Base-by-base conservation (phyloP, 495 filamentous ascomycete genomes). In the Symbiotaphrina buchneri region DNA sequence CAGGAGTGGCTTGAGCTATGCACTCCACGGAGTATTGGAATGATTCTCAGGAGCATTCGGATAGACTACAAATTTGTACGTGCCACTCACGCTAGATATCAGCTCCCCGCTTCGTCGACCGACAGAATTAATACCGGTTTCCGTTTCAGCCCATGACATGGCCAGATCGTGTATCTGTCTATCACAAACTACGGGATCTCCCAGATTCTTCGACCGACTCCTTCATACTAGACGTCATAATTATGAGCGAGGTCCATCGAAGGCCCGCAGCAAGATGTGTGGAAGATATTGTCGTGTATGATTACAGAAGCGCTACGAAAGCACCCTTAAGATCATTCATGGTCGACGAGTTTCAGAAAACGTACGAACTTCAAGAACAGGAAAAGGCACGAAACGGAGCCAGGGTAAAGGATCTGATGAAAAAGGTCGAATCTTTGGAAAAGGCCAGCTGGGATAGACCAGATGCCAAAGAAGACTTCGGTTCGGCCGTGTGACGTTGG, bases 21-120 rank as follows among this genome's bases (percentile, higher is more conserved):
- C 55, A 66, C 59, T 18, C 66, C 74, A 1, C 63, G 46, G 28
- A 65, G 65, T 0, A 58, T 63, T 6, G 87, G 85, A 0, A 39
- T 94, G 32, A 93, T 94, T 29, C 48, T 94, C 43, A 58, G 67
- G 42, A 76, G 70, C 32, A 80, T 97, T 30, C 75, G 66, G 42
- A 63, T 74, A 3, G 78, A 93, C 41, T 97, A 75, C 45, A 94
- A 94, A 55, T 90, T 94, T 58, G 82, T 92, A 53, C 3, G 65
- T 57, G 27, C 21, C 4, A 26, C 21, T 18, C 34, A 20, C 6
- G 13, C 22, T 13, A 25, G 8, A 7, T 25, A n/a, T n/a, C n/a
- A n/a, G n/a, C n/a, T n/a, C 10, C n/a, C n/a, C n/a, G n/a, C n/a
- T n/a, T n/a, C n/a, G n/a, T n/a, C n/a, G n/a, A n/a, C n/a, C 5